Evolutionary conservation across 495 filamentous ascomycete genomes (phyloP), one percentile per base, ranked within the genome.

Genomic region (Chaetomium fimeti): DNA sequence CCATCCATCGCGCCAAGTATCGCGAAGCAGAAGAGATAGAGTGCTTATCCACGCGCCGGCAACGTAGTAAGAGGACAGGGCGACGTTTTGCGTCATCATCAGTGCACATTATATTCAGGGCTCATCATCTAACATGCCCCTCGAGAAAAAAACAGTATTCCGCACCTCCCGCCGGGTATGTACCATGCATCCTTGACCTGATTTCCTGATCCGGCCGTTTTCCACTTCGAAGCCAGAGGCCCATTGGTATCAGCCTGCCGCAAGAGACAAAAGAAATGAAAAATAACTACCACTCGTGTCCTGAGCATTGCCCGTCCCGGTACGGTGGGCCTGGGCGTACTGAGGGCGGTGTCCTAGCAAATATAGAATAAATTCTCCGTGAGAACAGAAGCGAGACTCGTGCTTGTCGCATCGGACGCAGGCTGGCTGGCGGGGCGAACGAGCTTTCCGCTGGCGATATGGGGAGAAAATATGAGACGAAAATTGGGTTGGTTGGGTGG

Each of bases 121-220:
- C 20, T 47, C 16, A 47, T 49, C 20, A 24, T 49, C 45, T 49
- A 49, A 20, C 20, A 49, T 49, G 45, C 45, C 20, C 16, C 45
- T 5, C 45, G 16, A 49, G n/a, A 49, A 49, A 49, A n/a, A 24
- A 24, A 20, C 45, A 49, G 20, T 11, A 49, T 24, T 20, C 45
- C 45, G 40, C 16, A 13, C 40, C 20, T 5, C 45, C 45, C 45
- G n/a, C 45, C n/a, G n/a, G 8, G 18, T 49, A 24, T 49, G 45
- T 49, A 49, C 6, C 16, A 49, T 49, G 45, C 45, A 49, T 49
- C n/a, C 45, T 24, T 49, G 20, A 49, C 45, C 45, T n/a, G n/a
- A 49, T 49, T 36, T 49, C 45, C 45, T 49, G 45, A 49, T 22
- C 45, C 45, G 45, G 20, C 12, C 45, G 18, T 49, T 49, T 49